A percentile compares a stretch with the other conserved stretches of the same genome.
Evolutionary conservation across 331 rosid genomes (phyloP).

Genomic region (Acacia concinna): DNA sequence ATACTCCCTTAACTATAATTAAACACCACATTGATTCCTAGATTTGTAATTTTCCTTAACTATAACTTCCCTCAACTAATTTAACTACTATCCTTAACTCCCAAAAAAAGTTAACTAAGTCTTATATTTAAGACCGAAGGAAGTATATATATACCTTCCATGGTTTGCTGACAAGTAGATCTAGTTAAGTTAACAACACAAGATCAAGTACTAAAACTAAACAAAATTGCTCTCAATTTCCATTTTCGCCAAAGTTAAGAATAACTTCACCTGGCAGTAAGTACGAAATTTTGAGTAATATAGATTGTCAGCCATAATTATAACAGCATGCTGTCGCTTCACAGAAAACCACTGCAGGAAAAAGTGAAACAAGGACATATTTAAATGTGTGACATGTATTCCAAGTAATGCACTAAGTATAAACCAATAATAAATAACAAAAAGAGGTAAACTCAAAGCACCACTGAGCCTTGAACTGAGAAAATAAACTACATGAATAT

Average conservation of each 20-base stretch:
- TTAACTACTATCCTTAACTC: too few species aligned
- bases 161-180: neutral
- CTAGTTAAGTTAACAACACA: neutral
- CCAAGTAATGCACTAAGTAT: neutral
- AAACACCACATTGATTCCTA: too few species aligned
- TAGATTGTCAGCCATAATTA: conserved; percentile 71
- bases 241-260: conserved; percentile 13
- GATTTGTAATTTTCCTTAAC: too few species aligned
- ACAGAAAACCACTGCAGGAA: conserved; percentile 88
- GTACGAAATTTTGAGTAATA: conserved; percentile 83
- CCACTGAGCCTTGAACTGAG: neutral
- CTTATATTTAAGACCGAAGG: too few species aligned
- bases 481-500: neutral
- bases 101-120: too few species aligned
- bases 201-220: neutral
- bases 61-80: too few species aligned
- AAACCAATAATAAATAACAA: neutral
- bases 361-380: conserved; percentile 23
- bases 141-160: neutral
- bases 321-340: conserved; percentile 88
- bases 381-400: conserved; percentile 6
- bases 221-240: neutral
- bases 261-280: conserved; percentile 68
- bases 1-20: too few species aligned
- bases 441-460: neutral